Conservation (phyloP, 352 stramenopile species). For the Phytophthora pluvialis region DNA sequence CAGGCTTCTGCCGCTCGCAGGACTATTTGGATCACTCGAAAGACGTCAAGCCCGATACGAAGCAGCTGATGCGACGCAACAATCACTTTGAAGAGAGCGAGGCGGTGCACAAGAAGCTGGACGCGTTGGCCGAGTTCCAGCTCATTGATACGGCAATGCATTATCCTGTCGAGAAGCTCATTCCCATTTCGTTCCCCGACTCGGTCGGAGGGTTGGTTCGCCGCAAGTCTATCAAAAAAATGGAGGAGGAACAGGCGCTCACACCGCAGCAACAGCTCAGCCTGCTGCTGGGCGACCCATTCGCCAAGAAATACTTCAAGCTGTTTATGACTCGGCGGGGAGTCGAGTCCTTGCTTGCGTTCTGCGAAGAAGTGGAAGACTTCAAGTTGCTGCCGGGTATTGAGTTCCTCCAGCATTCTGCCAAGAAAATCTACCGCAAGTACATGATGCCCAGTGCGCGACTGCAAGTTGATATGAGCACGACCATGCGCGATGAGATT, state of each 20-base stretch:
- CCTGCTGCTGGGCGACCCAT: slow-evolving; percentile 58
- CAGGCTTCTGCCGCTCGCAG: slow-evolving; percentile 64
- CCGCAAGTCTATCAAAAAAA: slow-evolving; percentile 24
- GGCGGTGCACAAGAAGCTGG: slow-evolving; percentile 57
- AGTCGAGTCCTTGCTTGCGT: slow-evolving; percentile 71
- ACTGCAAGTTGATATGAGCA: slow-evolving; percentile 87
- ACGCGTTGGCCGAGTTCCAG: slow-evolving; percentile 67
- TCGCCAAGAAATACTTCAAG: slow-evolving; percentile 79
- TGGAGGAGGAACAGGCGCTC: slow-evolving; percentile 45
- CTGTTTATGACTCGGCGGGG: slow-evolving; percentile 75
- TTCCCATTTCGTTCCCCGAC: slow-evolving; percentile 48
- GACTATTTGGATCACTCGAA: slow-evolving; percentile 77
- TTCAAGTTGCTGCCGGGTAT: slow-evolving; percentile 83
- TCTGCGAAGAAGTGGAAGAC: slow-evolving; percentile 80
- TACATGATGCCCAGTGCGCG: slow-evolving; percentile 80
- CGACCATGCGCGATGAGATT: slow-evolving; percentile 82
- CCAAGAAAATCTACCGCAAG: slow-evolving; percentile 89
- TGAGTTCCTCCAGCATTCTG: slow-evolving; percentile 84
- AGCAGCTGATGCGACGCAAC: slow-evolving; percentile 20
- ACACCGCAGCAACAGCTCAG: slow-evolving; percentile 58
- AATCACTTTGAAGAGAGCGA: slow-evolving; percentile 53
- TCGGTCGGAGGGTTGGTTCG: background rate
- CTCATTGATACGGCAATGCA: slow-evolving; percentile 79
- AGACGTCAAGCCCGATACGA: slow-evolving; percentile 35
- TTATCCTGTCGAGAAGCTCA: slow-evolving; percentile 78